Conservation (phyloP, 1,284 basidiomycete species). For the Ganoderma leucocontextum region DNA sequence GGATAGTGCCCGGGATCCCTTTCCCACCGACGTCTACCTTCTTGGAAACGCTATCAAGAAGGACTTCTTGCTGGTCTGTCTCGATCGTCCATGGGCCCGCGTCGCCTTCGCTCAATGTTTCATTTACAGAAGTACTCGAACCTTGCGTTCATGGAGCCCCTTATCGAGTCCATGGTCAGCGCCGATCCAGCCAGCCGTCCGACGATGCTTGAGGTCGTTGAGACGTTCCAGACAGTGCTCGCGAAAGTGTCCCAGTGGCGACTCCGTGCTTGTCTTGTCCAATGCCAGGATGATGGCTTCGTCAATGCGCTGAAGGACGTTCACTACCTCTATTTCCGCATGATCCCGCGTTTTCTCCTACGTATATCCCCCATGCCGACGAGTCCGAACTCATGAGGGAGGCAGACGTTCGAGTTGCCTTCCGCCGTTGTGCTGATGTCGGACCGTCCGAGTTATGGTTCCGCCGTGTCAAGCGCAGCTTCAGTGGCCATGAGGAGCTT, state of each 20-base stretch:
- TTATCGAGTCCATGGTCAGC: background rate
- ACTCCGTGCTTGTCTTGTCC: background rate
- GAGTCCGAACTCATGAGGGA: background rate
- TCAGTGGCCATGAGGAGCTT: background rate
- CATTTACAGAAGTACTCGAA: constrained; percentile 2
- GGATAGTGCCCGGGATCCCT: constrained; percentile 35
- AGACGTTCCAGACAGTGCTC: background rate
- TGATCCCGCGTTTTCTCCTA: background rate
- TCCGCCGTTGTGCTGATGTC: too few relatives aligned
- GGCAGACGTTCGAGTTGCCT: background rate
- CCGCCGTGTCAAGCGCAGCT: background rate
- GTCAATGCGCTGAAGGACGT: background rate
- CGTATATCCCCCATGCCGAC: background rate
- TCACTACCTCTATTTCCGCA: background rate
- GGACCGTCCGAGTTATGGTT: background rate
- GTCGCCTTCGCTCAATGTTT: background rate
- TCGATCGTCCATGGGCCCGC: background rate
- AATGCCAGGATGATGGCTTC: background rate
- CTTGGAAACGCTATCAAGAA: constrained; percentile 43
- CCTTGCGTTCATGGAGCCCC: constrained; percentile 8
- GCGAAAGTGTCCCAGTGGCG: background rate
- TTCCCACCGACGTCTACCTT: constrained; percentile 42
- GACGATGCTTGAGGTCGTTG: background rate
- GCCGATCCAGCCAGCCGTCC: background rate
- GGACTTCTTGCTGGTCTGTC: constrained; percentile 11